Evolutionary conservation across 805 yeast species (phyloP).

Genomic region (Candida xyloterini): DNA sequence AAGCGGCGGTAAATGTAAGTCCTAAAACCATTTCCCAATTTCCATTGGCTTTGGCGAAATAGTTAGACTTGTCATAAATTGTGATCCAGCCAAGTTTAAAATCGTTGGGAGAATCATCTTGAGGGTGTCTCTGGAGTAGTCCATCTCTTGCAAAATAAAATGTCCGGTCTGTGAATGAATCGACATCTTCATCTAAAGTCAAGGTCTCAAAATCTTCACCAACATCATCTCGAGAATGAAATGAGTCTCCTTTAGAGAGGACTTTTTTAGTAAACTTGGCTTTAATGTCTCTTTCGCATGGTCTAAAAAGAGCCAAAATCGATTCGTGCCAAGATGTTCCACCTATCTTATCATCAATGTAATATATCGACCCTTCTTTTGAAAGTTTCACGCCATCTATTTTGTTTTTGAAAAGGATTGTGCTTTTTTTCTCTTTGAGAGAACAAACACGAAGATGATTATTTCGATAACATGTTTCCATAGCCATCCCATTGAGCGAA

Average conservation of each 20-base stretch:
- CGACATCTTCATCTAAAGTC: slow-evolving; percentile 17
- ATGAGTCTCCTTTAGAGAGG: slow-evolving; percentile 19
- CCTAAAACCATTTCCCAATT: slow-evolving; percentile 56
- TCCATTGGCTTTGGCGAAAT: slow-evolving; percentile 36
- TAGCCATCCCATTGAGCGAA: slow-evolving; percentile 15
- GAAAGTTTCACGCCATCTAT: slow-evolving; percentile 32
- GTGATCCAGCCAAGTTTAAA: slow-evolving; percentile 66
- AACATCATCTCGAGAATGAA: slow-evolving; percentile 10
- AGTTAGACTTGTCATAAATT: slow-evolving; percentile 45
- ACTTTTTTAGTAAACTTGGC: slow-evolving; percentile 29
- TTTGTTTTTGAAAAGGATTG: slow-evolving; percentile 23
- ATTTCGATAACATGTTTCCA: slow-evolving; percentile 17
- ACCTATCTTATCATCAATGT: slow-evolving; percentile 23
- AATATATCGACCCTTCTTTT: slow-evolving; percentile 30
- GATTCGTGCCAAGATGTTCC: slow-evolving; percentile 29
- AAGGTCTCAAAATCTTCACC: slow-evolving; percentile 20
- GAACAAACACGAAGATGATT: slow-evolving; percentile 18
- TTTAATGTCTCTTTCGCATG: slow-evolving; percentile 29
- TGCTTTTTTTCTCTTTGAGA: slow-evolving; percentile 24
- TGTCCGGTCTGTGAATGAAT: slow-evolving; percentile 7
- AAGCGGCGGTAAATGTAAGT: slow-evolving; percentile 50
- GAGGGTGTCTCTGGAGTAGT: slow-evolving; percentile 43
- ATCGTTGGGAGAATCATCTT: slow-evolving; percentile 61
- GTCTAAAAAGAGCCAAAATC: slow-evolving; percentile 27
- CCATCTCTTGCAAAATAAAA: slow-evolving; percentile 57